phyloP scores from a whole-genome alignment of 2,329 filamentous ascomycete genomes.

The Macroventuria anomochaeta region DNA sequence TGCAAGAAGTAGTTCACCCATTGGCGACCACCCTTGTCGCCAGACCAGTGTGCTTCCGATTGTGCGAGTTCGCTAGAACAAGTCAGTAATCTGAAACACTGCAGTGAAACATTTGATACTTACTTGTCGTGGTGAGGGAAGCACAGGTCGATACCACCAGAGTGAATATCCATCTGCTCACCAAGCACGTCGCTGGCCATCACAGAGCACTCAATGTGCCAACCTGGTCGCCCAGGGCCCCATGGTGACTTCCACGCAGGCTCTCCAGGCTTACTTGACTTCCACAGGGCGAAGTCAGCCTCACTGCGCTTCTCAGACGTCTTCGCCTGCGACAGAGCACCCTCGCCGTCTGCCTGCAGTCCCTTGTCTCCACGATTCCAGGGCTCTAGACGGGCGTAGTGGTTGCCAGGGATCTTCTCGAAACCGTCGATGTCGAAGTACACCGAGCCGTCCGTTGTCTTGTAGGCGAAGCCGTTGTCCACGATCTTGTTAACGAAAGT shows the following conservation, averaged over 20 bases:
- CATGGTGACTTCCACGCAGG: slow-evolving; percentile 88
- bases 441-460: slow-evolving; percentile 77
- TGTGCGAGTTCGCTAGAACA: slow-evolving; percentile 73
- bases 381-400: slow-evolving; percentile 83
- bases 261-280: slow-evolving; percentile 88
- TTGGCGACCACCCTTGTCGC: slow-evolving; percentile 57
- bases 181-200: slow-evolving; percentile 94
- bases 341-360: slow-evolving; percentile 87
- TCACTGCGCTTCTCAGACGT: slow-evolving; percentile 72
- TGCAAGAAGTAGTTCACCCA: slow-evolving; percentile 98
- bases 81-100: slow-evolving; percentile 1
- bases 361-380: slow-evolving; percentile 85
- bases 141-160: slow-evolving; percentile 89
- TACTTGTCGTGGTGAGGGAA: slow-evolving; percentile 77
- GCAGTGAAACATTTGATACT: not conserved
- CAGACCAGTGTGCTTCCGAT: slow-evolving; percentile 80
- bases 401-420: slow-evolving; percentile 76
- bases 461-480: slow-evolving; percentile 84
- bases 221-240: slow-evolving; percentile 87
- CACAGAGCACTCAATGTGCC: slow-evolving; percentile 96
- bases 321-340: slow-evolving; percentile 68
- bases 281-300: slow-evolving; percentile 93
- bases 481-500: slow-evolving; percentile 83
- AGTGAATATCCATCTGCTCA: slow-evolving; percentile 87
- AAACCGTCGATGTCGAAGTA: slow-evolving; percentile 93